Percentiles rank a stretch among this genome's conserved stretches.
Conservation (phyloP, 306 rosid species). For the Citrullus amarus region DNA sequence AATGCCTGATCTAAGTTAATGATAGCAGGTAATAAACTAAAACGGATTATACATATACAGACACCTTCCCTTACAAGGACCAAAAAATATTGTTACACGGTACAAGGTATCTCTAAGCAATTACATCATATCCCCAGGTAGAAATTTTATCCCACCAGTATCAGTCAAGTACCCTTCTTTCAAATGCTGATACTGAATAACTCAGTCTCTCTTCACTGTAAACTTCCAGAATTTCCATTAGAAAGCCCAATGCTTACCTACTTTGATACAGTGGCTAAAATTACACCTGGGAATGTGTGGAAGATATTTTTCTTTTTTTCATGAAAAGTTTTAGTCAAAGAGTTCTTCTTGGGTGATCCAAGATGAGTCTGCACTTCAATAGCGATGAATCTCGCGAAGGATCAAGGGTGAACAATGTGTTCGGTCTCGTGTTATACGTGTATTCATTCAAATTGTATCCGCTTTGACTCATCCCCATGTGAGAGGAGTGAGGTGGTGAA, state of each 20-base stretch:
- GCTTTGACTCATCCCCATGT: constrained; percentile 41
- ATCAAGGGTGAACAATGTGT: constrained; percentile 37
- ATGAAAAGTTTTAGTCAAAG: constrained; percentile 22
- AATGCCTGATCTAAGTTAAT: not conserved
- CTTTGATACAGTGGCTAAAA: not conserved
- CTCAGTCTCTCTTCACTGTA: not conserved
- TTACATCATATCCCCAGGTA: not conserved
- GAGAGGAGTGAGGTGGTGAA: constrained; percentile 77
- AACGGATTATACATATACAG: constrained; percentile 9
- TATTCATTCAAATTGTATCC: constrained; percentile 34
- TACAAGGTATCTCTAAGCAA: not conserved
- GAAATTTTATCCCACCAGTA: not conserved
- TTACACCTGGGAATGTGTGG: not conserved
- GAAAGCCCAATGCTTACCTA: not conserved
- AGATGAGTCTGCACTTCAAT: constrained; percentile 51
- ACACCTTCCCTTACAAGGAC: constrained; percentile 5
- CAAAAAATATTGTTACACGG: not conserved
- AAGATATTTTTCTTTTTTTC: not conserved
- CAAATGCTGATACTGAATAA: not conserved
- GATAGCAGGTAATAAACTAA: not conserved
- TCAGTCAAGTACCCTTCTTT: not conserved
- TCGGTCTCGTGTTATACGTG: constrained; percentile 40
- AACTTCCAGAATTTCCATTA: not conserved
- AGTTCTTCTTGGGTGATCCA: constrained; percentile 88
- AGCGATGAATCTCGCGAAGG: constrained; percentile 43